Conservation (phyloP, 2,329 filamentous ascomycete species). For the Phyllosticta ampelicida region DNA sequence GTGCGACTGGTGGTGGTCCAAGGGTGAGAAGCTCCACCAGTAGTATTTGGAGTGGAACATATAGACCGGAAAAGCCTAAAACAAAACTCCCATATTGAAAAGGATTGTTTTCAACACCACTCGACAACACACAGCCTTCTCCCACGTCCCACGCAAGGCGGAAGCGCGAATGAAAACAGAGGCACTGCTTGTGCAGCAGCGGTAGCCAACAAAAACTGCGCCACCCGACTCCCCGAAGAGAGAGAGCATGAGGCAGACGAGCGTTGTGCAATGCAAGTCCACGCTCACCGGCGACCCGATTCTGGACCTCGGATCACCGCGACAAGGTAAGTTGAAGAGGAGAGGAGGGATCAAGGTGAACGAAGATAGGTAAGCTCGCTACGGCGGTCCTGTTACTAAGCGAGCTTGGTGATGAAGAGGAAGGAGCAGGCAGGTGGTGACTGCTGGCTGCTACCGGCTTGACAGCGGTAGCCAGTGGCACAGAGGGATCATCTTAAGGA, state of each 20-base stretch:
- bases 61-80: no score
- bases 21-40: constrained; percentile 25
- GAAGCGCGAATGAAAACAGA: not conserved
- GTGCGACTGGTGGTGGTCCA: constrained; percentile 52
- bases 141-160: not conserved
- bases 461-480: no score
- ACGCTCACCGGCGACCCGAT: not conserved
- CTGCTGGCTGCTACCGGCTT: no score
- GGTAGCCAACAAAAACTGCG: not conserved
- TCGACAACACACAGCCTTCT: not conserved
- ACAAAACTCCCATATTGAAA: no score
- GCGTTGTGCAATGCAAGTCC: not conserved
- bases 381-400: no score
- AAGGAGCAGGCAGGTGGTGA: no score
- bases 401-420: no score
- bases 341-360: not conserved
- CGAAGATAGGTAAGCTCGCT: no score
- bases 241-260: not conserved
- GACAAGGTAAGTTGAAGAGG: not conserved
- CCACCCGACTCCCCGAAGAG: not conserved
- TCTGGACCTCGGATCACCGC: not conserved
- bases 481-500: no score
- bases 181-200: not conserved
- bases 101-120: not conserved
- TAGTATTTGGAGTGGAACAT: no score